Evolutionary conservation across 345 rosid species (phyloP), one percentile per base, ranked within the genome.

Genomic region (Theobroma cacao): DNA sequence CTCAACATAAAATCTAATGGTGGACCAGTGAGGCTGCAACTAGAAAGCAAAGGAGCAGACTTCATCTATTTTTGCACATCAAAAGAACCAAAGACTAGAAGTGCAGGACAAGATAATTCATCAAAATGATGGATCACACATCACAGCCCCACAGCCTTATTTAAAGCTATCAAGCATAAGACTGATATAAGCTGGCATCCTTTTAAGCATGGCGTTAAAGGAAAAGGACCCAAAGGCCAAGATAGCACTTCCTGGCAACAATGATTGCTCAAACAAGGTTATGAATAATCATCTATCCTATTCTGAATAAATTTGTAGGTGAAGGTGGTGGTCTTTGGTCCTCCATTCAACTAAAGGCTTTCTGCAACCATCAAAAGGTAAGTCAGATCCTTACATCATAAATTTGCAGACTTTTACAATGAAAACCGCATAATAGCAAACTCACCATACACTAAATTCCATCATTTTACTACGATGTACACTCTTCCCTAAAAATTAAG

Each of bases 61-160:
- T 47, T 30, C 15, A 31, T 71, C 58, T 50, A 43, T 41, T 50
- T 30, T 17, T 48, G 60, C 43, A 18, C 41, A 71, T 47, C 1
- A 8, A 71, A 71, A 50, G 59, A 55, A 71, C 22, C 60, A 2
- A 28, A 17, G 43, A 48, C 60, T 60, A 22, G 63, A 24, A 28
- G 61, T 56, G 14, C 3, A 24, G 61, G 10, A 56, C 24, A 17
- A 56, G 33, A 4, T 26, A 26, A 1, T 30, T 34, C 40, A 70
- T 70, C 43, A 68, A 71, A 50, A 71, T 71, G 52, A 71, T 71
- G 58, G 28, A 47, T 33, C 28, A 50, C 55, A n/a, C 28, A 52
- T 45, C 28, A 33, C 43, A 33, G 47, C 61, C 61, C 75, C 60
- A 52, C 60, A 50, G 41, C 45, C 38, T 72, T 52, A 33, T 52